phyloP scores from a whole-genome alignment of 495 filamentous ascomycete species.

The Polyplosphaeria fusca region DNA sequence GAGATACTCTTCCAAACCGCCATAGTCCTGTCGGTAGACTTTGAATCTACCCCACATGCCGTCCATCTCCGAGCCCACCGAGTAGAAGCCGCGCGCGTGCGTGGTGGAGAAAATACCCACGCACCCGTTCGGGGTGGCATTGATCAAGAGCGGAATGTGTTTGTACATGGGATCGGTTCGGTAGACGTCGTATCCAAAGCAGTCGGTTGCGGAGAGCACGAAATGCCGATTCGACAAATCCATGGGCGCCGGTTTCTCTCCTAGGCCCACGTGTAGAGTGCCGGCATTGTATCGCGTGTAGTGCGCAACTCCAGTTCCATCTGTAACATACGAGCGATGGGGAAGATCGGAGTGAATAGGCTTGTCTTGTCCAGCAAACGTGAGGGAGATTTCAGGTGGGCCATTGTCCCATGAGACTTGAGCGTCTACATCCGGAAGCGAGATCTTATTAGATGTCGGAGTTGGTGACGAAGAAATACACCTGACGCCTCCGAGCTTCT shows the following conservation, averaged over 20 bases:
- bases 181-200: conserved; percentile 67
- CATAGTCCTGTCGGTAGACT: conserved; percentile 66
- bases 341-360: conserved; percentile 58
- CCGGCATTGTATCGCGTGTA: conserved; percentile 58
- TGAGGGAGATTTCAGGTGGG: conserved; percentile 56
- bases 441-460: conserved; percentile 39
- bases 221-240: conserved; percentile 65
- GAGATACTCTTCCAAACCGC: conserved; percentile 66
- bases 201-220: conserved; percentile 63
- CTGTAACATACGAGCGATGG: conserved; percentile 59
- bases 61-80: conserved; percentile 67
- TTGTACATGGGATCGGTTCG: conserved; percentile 71
- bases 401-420: conserved; percentile 52
- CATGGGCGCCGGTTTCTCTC: conserved; percentile 70
- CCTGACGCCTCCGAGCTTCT: conserved; percentile 34
- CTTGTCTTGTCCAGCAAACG: conserved; percentile 47
- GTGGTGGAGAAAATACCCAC: conserved; percentile 66
- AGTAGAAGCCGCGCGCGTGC: conserved; percentile 59
- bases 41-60: conserved; percentile 69
- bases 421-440: conserved; percentile 50
- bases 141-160: conserved; percentile 66
- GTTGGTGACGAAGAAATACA: conserved; percentile 35
- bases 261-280: conserved; percentile 62
- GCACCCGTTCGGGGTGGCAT: conserved; percentile 56
- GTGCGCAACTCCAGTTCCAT: conserved; percentile 56